phyloP scores from a whole-genome alignment of 768 basidiomycete species.

The Collybia mongolica region DNA sequence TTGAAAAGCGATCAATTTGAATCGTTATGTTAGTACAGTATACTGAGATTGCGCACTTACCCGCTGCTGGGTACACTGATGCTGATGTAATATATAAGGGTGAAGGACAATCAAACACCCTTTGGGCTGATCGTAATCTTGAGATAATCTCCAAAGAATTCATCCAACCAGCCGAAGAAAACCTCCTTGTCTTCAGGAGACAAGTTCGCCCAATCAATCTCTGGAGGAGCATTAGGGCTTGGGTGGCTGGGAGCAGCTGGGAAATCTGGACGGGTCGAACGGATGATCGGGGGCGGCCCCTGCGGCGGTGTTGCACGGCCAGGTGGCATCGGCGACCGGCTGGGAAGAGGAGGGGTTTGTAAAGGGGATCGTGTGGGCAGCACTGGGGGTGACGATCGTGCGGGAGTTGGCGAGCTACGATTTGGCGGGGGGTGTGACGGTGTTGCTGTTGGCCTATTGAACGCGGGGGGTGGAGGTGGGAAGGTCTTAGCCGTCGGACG shows the following conservation, averaged over 20 bases:
- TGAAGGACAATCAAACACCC: neutral
- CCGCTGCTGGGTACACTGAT: too few species aligned
- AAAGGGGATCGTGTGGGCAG: slow-evolving; percentile 21
- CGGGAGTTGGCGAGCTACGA: slow-evolving; percentile 10
- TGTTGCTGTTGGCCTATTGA: slow-evolving; percentile 8
- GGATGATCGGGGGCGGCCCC: slow-evolving; percentile 31
- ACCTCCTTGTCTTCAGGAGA: slow-evolving; percentile 64
- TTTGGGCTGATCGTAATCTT: slow-evolving; percentile 22
- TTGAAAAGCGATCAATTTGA: too few species aligned
- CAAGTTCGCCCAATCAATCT: slow-evolving; percentile 71
- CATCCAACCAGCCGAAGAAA: slow-evolving; percentile 81
- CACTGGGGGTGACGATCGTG: slow-evolving; percentile 11
- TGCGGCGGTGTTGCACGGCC: slow-evolving; percentile 20
- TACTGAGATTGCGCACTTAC: too few species aligned
- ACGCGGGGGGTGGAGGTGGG: slow-evolving; percentile 18
- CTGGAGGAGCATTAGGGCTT: slow-evolving; percentile 9
- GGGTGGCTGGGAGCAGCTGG: slow-evolving; percentile 8
- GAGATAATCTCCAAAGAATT: slow-evolving; percentile 62
- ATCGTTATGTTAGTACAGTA: too few species aligned
- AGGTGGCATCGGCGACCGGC: slow-evolving; percentile 17
- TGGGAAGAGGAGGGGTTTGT: slow-evolving; percentile 10
- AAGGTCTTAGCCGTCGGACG: slow-evolving; percentile 24
- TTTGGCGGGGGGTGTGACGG: slow-evolving; percentile 7
- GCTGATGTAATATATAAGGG: too few species aligned
- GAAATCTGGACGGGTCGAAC: slow-evolving; percentile 28